Percentiles rank a stretch among this genome's conserved stretches.
phyloP scores from a whole-genome alignment of 2,329 filamentous ascomycete species.

The Colletotrichum costaricense region DNA sequence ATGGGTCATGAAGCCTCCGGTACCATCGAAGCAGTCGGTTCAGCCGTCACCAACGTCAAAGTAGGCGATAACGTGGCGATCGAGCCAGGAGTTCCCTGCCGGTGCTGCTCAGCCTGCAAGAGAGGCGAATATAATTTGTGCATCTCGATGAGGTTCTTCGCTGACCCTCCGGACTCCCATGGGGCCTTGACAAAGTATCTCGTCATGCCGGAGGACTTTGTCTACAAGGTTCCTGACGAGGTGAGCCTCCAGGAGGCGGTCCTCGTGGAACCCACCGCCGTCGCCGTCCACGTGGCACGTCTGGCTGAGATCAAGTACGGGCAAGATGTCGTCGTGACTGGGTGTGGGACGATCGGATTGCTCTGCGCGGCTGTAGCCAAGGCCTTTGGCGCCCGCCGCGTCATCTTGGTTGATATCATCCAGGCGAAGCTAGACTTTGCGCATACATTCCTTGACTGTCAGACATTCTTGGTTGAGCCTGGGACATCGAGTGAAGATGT shows the following conservation, averaged over 20 bases:
- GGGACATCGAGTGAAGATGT: neutral
- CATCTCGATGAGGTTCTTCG: slow-evolving; percentile 81
- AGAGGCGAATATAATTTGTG: slow-evolving; percentile 85
- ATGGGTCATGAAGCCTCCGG: slow-evolving; percentile 68
- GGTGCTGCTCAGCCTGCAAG: slow-evolving; percentile 77
- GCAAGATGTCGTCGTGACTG: slow-evolving; percentile 12
- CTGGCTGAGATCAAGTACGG: slow-evolving; percentile 21
- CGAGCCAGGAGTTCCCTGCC: slow-evolving; percentile 84
- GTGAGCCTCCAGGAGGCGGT: slow-evolving; percentile 53
- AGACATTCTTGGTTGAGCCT: neutral
- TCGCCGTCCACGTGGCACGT: slow-evolving; percentile 19
- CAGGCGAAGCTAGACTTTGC: slow-evolving; percentile 22
- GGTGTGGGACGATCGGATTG: slow-evolving; percentile 24
- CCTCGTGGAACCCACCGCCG: slow-evolving; percentile 21
- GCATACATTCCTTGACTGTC: slow-evolving; percentile 2
- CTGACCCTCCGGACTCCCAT: slow-evolving; percentile 81
- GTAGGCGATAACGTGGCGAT: slow-evolving; percentile 82
- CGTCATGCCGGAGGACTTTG: slow-evolving; percentile 80
- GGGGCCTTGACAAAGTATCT: slow-evolving; percentile 86
- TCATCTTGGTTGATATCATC: slow-evolving; percentile 23
- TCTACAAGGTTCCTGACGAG: slow-evolving; percentile 79
- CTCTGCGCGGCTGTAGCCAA: slow-evolving; percentile 18
- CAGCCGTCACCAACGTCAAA: slow-evolving; percentile 66
- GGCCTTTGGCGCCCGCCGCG: slow-evolving; percentile 13
- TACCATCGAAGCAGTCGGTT: slow-evolving; percentile 73